Conservation (phyloP, 176 grass and related monocot genomes). For the Avena insularis region DNA sequence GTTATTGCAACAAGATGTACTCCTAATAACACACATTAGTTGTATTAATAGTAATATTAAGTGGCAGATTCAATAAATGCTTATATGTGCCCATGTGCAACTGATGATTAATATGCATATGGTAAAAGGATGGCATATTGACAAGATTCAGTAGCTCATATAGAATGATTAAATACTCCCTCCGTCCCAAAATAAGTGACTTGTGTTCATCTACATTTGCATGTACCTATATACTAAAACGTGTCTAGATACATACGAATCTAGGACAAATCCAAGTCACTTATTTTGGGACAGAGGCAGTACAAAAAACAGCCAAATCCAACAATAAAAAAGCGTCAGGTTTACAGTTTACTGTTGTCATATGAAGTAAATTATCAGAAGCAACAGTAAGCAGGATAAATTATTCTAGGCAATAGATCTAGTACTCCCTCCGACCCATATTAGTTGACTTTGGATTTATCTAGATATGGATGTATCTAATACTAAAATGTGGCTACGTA, state of each 20-base stretch:
- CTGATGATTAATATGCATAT: neutral
- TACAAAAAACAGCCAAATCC: neutral
- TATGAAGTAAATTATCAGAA: slow-evolving; percentile 21
- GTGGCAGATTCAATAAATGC: neutral
- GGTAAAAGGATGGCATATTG: neutral
- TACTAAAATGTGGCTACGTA: too few species aligned
- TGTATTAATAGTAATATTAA: neutral
- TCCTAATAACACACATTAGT: too few species aligned
- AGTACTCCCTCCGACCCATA: too few species aligned
- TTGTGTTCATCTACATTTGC: too few species aligned
- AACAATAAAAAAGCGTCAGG: neutral
- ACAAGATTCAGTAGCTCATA: neutral
- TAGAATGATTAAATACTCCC: neutral
- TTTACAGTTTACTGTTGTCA: neutral
- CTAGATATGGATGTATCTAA: too few species aligned
- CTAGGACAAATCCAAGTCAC: too few species aligned
- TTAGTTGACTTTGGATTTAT: too few species aligned
- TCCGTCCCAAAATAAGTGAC: too few species aligned
- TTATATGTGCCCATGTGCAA: neutral
- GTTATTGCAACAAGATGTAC: neutral
- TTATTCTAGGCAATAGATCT: neutral
- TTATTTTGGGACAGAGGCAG: too few species aligned
- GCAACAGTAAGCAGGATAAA: neutral
- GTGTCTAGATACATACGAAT: too few species aligned
- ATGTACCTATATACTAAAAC: too few species aligned